A percentile compares a stretch with the other conserved stretches of the same genome.
phyloP scores from a whole-genome alignment of 208 protist genomes.

The Trypanosoma cruzi region DNA sequence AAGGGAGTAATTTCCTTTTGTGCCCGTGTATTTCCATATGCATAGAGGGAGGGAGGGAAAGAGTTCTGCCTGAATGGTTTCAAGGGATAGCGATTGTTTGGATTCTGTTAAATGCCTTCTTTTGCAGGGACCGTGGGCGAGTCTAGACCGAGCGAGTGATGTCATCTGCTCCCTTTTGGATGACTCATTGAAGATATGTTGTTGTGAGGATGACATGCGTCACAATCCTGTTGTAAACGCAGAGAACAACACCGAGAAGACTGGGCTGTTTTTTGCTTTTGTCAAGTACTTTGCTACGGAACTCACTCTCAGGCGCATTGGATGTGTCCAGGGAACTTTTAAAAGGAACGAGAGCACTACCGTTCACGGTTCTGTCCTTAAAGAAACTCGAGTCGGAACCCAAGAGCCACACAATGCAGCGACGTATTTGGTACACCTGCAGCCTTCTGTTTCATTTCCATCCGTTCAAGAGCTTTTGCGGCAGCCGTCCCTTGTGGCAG shows the following conservation, averaged over 20 bases:
- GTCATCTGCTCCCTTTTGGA: slow-evolving; percentile 20
- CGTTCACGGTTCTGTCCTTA: not conserved
- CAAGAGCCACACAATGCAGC: not conserved
- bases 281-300: slow-evolving; percentile 21
- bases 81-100: not conserved
- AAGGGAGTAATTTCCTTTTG: not conserved
- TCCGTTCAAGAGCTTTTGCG: slow-evolving; percentile 44
- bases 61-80: not conserved
- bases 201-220: not conserved
- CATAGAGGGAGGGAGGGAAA: not conserved
- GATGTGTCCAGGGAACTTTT: not conserved
- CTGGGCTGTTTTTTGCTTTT: slow-evolving; percentile 21
- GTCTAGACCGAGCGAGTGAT: not conserved
- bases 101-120: slow-evolving; percentile 9
- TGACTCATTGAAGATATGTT: not conserved
- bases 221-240: not conserved
- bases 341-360: not conserved
- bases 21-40: not conserved
- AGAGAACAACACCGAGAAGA: not conserved
- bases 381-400: not conserved
- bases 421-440: too few species aligned
- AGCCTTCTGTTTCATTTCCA: slow-evolving; percentile 13
- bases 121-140: slow-evolving; percentile 16
- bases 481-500: slow-evolving; percentile 56
- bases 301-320: not conserved